Evolutionary conservation across 768 basidiomycete genomes (phyloP).

Genomic region (Pluteus cervinus): DNA sequence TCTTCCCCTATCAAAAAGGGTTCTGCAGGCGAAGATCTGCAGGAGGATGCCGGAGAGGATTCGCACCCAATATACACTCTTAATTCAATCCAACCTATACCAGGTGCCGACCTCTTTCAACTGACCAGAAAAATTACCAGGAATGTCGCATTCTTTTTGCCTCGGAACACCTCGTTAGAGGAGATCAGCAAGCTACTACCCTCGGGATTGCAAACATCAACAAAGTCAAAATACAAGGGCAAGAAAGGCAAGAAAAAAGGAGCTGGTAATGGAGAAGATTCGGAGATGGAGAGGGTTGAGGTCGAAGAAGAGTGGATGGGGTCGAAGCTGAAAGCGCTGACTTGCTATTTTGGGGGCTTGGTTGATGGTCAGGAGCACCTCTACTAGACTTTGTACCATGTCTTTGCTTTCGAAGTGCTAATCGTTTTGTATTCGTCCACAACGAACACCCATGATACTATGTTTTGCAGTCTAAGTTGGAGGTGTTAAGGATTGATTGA

Average conservation of each 20-base stretch:
- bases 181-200: conserved; percentile 51
- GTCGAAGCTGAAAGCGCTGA: conserved; percentile 86
- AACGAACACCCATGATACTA: no score
- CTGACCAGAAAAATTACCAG: conserved; percentile 65
- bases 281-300: conserved; percentile 58
- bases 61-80: conserved; percentile 60
- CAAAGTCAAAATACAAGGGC: not conserved
- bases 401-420: not conserved
- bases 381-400: conserved; percentile 30
- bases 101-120: conserved; percentile 76
- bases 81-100: conserved; percentile 68
- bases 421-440: no score
- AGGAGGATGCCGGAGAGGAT: conserved; percentile 7
- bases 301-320: conserved; percentile 98
- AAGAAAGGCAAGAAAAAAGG: conserved; percentile 6
- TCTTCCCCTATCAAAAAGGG: conserved; percentile 7
- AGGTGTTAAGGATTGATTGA: no score
- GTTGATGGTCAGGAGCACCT: conserved; percentile 59
- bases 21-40: conserved; percentile 5
- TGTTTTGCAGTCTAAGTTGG: no score
- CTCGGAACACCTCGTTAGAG: conserved; percentile 68
- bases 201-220: not conserved
- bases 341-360: conserved; percentile 90
- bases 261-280: conserved; percentile 3
- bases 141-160: conserved; percentile 88